These are phyloP conservation scores for Schwanniomyces yamadae DNA, from an alignment of 805 yeast species.

Conservation along the genomic window DNA sequence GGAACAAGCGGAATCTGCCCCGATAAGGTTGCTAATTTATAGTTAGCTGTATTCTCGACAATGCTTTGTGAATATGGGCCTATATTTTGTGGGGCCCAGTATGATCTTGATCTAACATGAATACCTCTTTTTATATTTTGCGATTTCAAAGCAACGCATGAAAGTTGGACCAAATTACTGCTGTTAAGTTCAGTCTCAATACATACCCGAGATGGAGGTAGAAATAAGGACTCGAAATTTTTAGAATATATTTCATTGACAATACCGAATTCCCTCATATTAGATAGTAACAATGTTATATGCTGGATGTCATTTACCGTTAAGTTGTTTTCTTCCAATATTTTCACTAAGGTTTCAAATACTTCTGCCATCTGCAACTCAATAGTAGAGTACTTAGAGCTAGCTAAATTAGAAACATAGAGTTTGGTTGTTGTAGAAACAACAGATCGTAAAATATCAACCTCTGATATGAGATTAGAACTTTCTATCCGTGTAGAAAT, in stretches of 20 bases:
- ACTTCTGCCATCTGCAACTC: slow-evolving; percentile 48
- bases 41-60: slow-evolving; percentile 36
- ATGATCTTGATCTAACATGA: slow-evolving; percentile 89
- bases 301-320: slow-evolving; percentile 52
- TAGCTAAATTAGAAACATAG: slow-evolving; percentile 31
- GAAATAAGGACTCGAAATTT: slow-evolving; percentile 53
- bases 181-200: slow-evolving; percentile 57
- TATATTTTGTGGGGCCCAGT: slow-evolving; percentile 98
- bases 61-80: slow-evolving; percentile 95
- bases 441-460: neutral
- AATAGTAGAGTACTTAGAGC: slow-evolving; percentile 14
- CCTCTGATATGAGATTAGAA: neutral
- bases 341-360: slow-evolving; percentile 40
- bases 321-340: slow-evolving; percentile 30
- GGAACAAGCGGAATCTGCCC: slow-evolving; percentile 93
- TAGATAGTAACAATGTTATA: slow-evolving; percentile 56
- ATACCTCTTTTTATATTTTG: slow-evolving; percentile 56
- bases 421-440: slow-evolving; percentile 16
- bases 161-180: slow-evolving; percentile 48
- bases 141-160: slow-evolving; percentile 51
- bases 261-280: slow-evolving; percentile 62
- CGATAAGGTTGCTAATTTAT: slow-evolving; percentile 60
- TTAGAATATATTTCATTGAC: slow-evolving; percentile 62
- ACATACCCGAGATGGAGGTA: slow-evolving; percentile 90
- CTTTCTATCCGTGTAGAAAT: no score